phyloP scores from a whole-genome alignment of 805 yeast species.

The Candida krabiensis region DNA sequence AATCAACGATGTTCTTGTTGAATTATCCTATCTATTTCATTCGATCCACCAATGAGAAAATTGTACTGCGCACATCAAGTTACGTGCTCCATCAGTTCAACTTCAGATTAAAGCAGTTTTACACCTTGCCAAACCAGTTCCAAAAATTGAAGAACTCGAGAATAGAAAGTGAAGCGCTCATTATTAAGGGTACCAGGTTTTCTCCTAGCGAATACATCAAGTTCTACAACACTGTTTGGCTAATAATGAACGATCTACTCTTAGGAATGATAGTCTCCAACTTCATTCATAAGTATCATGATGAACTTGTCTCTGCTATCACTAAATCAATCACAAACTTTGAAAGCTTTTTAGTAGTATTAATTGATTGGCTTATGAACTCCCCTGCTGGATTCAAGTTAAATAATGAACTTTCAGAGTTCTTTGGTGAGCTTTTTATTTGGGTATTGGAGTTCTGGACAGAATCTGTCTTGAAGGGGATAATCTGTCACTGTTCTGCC shows the following conservation, averaged over 20 bases:
- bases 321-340: slow-evolving; percentile 32
- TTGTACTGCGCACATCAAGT: slow-evolving; percentile 10
- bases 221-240: slow-evolving; percentile 86
- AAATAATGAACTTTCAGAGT: slow-evolving; percentile 80
- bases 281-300: slow-evolving; percentile 32
- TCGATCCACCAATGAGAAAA: slow-evolving; percentile 6
- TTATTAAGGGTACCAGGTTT: slow-evolving; percentile 38
- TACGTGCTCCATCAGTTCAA: slow-evolving; percentile 79
- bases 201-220: slow-evolving; percentile 61
- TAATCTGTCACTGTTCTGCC: slow-evolving; percentile 13
- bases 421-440: slow-evolving; percentile 79
- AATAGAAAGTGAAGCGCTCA: slow-evolving; percentile 41
- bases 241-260: slow-evolving; percentile 77
- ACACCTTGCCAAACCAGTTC: slow-evolving; percentile 80
- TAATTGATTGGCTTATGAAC: slow-evolving; percentile 74
- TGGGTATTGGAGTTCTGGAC: slow-evolving; percentile 83
- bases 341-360: slow-evolving; percentile 30
- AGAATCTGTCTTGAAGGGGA: slow-evolving; percentile 14
- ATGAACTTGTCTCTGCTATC: slow-evolving; percentile 7
- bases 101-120: slow-evolving; percentile 69
- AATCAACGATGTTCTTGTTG: slow-evolving; percentile 9
- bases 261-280: slow-evolving; percentile 66
- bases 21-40: slow-evolving; percentile 14
- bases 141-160: slow-evolving; percentile 43
- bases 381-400: slow-evolving; percentile 95